Evolutionary conservation across 2,329 filamentous ascomycete genomes (phyloP).

Genomic region (Immersiporthe knoxdaviesiana): DNA sequence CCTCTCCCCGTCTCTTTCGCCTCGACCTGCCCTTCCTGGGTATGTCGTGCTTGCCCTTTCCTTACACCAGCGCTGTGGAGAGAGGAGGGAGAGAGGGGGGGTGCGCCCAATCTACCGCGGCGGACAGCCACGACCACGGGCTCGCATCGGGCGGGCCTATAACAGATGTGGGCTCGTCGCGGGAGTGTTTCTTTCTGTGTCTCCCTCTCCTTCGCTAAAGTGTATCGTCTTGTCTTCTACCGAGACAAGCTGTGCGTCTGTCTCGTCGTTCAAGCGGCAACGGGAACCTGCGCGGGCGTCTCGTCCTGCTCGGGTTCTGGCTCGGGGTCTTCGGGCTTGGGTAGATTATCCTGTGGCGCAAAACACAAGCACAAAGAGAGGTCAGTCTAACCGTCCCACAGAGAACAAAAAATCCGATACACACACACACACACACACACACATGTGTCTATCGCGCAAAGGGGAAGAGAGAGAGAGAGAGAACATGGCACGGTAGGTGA

Average conservation of each 20-base stretch:
- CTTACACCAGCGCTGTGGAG: too few species aligned
- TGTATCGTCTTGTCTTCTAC: not conserved
- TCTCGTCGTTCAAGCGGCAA: conserved; percentile 43
- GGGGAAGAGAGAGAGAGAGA: not conserved
- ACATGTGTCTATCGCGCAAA: not conserved
- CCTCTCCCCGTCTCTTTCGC: not conserved
- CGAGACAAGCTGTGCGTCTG: not conserved
- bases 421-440: too few species aligned
- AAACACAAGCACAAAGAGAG: conserved; percentile 2
- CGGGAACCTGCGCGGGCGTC: conserved; percentile 41
- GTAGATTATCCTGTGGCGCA: conserved; percentile 46
- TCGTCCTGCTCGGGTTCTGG: conserved; percentile 38
- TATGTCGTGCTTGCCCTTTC: not conserved
- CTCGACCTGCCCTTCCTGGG: not conserved
- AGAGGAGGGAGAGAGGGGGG: not conserved
- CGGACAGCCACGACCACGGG: conserved; percentile 9
- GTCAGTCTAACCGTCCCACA: conserved; percentile 3
- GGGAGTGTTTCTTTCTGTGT: not conserved
- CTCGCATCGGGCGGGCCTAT: not conserved
- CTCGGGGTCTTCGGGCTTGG: conserved; percentile 45
- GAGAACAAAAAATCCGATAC: too few species aligned
- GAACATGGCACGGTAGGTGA: too few species aligned
- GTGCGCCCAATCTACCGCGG: not conserved
- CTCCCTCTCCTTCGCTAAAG: not conserved
- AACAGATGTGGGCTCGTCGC: not conserved